Evolutionary conservation across 371 early-diverging fungal genomes (phyloP).

Genomic region (Vairimorpha necatrix): DNA sequence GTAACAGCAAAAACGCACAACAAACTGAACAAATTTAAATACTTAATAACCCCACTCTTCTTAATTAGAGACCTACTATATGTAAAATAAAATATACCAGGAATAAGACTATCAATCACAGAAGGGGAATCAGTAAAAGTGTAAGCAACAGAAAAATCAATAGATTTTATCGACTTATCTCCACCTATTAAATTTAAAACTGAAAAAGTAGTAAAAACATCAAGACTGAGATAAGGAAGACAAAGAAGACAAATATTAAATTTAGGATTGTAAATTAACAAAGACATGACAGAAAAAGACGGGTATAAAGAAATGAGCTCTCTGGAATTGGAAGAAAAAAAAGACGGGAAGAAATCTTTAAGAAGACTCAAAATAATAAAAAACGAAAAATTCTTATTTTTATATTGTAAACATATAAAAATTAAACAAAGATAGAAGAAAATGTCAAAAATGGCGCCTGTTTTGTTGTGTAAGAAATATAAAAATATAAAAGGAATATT

Average conservation of each 20-base stretch:
- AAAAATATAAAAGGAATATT: background rate
- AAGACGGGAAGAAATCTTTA: background rate
- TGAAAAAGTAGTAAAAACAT: background rate
- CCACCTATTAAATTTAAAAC: background rate
- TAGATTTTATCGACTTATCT: constrained; percentile 7
- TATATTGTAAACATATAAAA: background rate
- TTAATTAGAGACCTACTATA: constrained; percentile 17
- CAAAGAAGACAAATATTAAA: background rate
- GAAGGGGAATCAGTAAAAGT: constrained; percentile 25
- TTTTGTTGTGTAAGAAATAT: background rate
- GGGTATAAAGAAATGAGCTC: background rate
- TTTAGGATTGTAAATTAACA: background rate
- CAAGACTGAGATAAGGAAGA: background rate
- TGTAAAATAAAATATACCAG: constrained; percentile 35
- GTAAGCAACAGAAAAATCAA: constrained; percentile 38
- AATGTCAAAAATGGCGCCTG: background rate
- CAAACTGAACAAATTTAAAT: background rate
- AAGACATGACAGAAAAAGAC: background rate
- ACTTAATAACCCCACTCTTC: background rate
- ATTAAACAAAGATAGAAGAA: background rate
- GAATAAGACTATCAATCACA: background rate
- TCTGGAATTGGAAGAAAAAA: background rate
- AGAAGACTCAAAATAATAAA: background rate
- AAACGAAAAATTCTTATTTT: background rate
- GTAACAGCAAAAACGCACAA: background rate